Evolutionary conservation across 352 stramenopile species (phyloP).

Genomic region (Phytophthora sansomeana): DNA sequence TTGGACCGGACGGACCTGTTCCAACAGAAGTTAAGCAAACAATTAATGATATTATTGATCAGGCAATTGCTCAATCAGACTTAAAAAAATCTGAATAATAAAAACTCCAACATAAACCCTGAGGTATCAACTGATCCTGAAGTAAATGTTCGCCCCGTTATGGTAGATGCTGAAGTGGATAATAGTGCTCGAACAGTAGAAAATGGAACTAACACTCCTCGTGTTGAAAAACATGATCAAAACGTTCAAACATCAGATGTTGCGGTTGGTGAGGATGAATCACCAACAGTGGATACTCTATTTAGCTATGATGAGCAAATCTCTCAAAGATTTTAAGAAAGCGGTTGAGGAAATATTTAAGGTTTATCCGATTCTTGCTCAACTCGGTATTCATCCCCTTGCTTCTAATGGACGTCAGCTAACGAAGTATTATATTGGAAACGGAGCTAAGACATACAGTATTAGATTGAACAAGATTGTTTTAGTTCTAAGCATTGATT

Average conservation of each 20-base stretch:
- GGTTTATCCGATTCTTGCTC: slow-evolving; percentile 24
- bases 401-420: slow-evolving; percentile 15
- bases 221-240: no score
- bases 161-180: no score
- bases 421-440: slow-evolving; percentile 24
- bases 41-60: no score
- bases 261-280: neutral
- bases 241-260: no score
- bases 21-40: no score
- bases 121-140: neutral
- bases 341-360: slow-evolving; percentile 18
- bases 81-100: slow-evolving; percentile 17
- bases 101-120: slow-evolving; percentile 20
- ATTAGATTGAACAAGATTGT: slow-evolving; percentile 20
- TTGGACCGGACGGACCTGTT: no score
- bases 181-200: no score
- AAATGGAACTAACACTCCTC: no score
- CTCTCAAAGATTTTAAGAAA: slow-evolving; percentile 12
- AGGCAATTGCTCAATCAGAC: no score
- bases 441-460: slow-evolving; percentile 15
- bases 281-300: neutral
- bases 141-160: no score
- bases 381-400: slow-evolving; percentile 18
- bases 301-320: neutral
- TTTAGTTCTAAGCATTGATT: slow-evolving; percentile 25